A percentile compares a stretch with the other conserved stretches of the same genome.
Conservation (phyloP, 1,284 basidiomycete species). For the Naganishia albida region DNA sequence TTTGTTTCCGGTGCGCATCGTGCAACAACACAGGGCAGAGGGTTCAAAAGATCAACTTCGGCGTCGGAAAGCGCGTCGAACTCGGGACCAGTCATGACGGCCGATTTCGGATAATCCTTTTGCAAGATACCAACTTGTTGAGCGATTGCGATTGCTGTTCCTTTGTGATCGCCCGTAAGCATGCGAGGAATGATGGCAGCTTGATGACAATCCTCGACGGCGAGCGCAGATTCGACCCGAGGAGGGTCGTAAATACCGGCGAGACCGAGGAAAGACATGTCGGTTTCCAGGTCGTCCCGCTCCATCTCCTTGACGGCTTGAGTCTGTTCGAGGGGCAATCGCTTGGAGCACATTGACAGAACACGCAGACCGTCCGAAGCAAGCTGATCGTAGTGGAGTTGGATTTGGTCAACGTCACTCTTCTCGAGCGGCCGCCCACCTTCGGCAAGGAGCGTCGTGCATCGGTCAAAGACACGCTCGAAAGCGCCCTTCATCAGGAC, state of each 20-base stretch:
- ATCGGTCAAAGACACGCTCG: constrained; percentile 63
- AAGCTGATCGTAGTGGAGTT: constrained; percentile 48
- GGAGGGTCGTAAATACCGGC: constrained; percentile 71
- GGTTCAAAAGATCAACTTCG: constrained; percentile 61
- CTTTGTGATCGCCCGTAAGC: constrained; percentile 59
- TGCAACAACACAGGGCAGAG: constrained; percentile 63
- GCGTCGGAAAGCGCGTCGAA: constrained; percentile 66
- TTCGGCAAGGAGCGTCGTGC: constrained; percentile 44
- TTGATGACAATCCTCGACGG: constrained; percentile 64
- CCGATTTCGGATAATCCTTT: constrained; percentile 49
- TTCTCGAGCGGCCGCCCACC: constrained; percentile 15
- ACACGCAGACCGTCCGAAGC: constrained; percentile 63
- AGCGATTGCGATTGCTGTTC: constrained; percentile 58
- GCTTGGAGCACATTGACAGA: constrained; percentile 54
- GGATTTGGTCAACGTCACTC: constrained; percentile 13
- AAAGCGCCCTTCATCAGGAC: constrained; percentile 64
- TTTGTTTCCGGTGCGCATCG: constrained; percentile 61
- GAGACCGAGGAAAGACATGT: constrained; percentile 64
- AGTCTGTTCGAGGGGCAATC: constrained; percentile 53
- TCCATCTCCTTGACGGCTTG: constrained; percentile 43
- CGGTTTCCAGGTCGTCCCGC: constrained; percentile 62
- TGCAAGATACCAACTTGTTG: constrained; percentile 60
- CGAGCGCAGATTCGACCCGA: constrained; percentile 64
- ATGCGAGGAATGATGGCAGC: constrained; percentile 69
- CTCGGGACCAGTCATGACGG: constrained; percentile 61